Evolutionary conservation across 1,284 basidiomycete genomes (phyloP).

Genomic region (Rhodotorula sp.): DNA sequence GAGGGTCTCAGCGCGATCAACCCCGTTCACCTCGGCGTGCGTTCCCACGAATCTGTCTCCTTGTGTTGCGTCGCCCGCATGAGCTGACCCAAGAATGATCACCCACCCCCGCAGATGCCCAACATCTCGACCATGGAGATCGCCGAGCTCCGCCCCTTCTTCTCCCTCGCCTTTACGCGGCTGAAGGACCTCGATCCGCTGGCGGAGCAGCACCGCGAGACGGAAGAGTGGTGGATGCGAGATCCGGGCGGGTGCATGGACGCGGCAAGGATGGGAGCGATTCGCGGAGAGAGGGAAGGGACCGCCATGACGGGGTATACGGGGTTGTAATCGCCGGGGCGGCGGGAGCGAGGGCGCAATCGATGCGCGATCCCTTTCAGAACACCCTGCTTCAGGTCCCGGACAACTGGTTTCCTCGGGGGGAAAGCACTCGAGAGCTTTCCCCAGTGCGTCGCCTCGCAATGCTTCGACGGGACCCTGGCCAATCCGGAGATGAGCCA

Average conservation of each 20-base stretch:
- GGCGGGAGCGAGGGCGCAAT: not conserved
- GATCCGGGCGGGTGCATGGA: slow-evolving; percentile 22
- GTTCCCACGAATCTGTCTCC: not conserved
- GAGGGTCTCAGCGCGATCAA: slow-evolving; percentile 63
- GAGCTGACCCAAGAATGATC: not conserved
- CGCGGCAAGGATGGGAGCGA: slow-evolving; percentile 14
- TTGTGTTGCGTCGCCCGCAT: not conserved
- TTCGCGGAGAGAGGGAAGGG: slow-evolving; percentile 5
- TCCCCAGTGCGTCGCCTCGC: no score
- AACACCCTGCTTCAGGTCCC: no score
- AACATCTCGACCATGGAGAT: slow-evolving; percentile 87
- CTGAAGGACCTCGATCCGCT: slow-evolving; percentile 38
- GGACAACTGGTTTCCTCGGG: no score
- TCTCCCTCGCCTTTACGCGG: slow-evolving; percentile 49
- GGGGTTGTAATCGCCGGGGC: not conserved
- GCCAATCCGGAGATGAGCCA: no score
- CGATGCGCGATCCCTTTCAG: not conserved
- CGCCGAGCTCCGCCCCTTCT: slow-evolving; percentile 86
- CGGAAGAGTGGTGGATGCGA: slow-evolving; percentile 27
- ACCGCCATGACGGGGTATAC: slow-evolving; percentile 1
- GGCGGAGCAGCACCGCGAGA: slow-evolving; percentile 28
- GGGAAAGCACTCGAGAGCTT: no score
- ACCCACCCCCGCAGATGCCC: slow-evolving; percentile 60
- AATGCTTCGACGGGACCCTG: no score
- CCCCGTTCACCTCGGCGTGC: slow-evolving; percentile 64